Evolutionary conservation across 805 yeast species (phyloP).

Genomic region (Saccharomycopsis fodiens): DNA sequence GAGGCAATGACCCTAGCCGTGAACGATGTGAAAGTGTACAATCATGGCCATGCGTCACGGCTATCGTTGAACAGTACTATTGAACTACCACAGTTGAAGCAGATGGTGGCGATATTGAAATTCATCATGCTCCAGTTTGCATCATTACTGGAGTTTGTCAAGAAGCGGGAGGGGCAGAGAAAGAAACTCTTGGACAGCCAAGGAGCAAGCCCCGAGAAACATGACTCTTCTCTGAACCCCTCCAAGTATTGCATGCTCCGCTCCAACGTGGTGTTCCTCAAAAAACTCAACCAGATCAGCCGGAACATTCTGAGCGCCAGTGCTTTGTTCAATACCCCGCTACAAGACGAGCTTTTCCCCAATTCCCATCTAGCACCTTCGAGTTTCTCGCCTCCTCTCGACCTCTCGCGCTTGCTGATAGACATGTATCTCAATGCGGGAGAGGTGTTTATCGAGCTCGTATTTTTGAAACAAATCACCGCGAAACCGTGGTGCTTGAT

Average conservation of each 20-base stretch:
- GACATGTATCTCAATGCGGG: constrained; percentile 19
- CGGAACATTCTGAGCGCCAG: constrained; percentile 7
- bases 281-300: constrained; percentile 16
- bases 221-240: neutral
- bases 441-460: constrained; percentile 18
- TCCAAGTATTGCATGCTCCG: constrained; percentile 1
- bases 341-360: constrained; percentile 13
- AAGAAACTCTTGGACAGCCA: no score
- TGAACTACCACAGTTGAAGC: constrained; percentile 14
- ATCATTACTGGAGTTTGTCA: constrained; percentile 8
- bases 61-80: constrained; percentile 3
- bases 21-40: constrained; percentile 10
- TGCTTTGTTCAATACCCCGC: constrained; percentile 11
- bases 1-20: constrained; percentile 7
- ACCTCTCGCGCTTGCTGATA: constrained; percentile 13
- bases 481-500: constrained; percentile 20
- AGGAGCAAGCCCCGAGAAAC: neutral
- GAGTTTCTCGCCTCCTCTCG: constrained; percentile 11
- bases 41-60: constrained; percentile 11
- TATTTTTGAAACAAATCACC: constrained; percentile 15
- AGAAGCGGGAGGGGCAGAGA: neutral
- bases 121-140: constrained; percentile 10
- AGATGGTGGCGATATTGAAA: constrained; percentile 4
- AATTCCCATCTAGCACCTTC: constrained; percentile 5
- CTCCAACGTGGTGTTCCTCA: constrained; percentile 12